Base-by-base conservation (phyloP, 2,329 filamentous ascomycete species). In the Ophiocordyceps robertsii region DNA sequence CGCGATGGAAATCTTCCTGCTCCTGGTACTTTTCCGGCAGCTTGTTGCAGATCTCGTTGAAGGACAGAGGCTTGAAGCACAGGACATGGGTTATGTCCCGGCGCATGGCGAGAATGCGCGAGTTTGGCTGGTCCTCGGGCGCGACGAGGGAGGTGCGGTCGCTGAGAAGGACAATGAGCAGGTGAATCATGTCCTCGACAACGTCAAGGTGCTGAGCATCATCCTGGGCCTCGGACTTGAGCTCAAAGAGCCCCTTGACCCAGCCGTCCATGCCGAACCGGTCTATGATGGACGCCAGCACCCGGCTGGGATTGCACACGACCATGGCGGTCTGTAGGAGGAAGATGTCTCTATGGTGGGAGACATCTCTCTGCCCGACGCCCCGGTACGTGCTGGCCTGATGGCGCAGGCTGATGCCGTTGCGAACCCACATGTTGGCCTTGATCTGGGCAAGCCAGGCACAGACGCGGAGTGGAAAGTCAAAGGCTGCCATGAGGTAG, bases 371-470 rank as follows among this genome's bases (percentile, higher is more conserved):
- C 54, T 93, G 86, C 11, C 80, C 78, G 13, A 95, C 87, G 35
- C 87, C 89, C 14, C 88, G 81, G 58, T 98, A 98, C 16, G 89
- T 92, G 41, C 84, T 84, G 58, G 93, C 92, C 62, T 98, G 92
- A 59, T 98, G 92, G 33, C 90, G 80, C 41, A 98, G 73, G 53
- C 90, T 96, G 56, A 98, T 87, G 2, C 92, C 92, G 57, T 98
- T 98, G 43, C 92, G 80, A 48, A 98, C 90, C 92, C 93, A 98
- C 80, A 96, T 94, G 41, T 88, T 86, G 16, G 90, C 88, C 60
- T 94, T 95, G 79, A 98, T 96, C 65, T 98, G 93, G 6, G 92
- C 85, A 29, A 98, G 70, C 92, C 92, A 98, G 17, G 87, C 88
- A 58, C 88, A 95, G 1, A 96, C 89, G 41, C 93, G 77, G 4